These are phyloP conservation scores for Cicer bijugum DNA, from an alignment of 306 rosid species.

Conservation along the genomic window DNA sequence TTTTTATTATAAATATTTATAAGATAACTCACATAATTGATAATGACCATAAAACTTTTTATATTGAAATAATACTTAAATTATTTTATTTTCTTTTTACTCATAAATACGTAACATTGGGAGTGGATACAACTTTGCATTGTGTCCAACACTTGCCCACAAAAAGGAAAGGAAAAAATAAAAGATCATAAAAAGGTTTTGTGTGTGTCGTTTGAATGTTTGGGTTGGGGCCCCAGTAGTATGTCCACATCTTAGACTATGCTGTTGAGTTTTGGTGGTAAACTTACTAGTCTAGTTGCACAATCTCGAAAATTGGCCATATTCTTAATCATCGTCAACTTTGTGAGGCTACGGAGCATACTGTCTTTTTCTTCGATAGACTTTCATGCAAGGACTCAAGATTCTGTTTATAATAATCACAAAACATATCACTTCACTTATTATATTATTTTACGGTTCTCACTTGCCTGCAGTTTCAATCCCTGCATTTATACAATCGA, in stretches of 20 bases:
- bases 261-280: neutral
- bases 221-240: neutral
- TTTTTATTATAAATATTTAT: no score
- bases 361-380: neutral
- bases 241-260: neutral
- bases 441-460: neutral
- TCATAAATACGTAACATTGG: neutral
- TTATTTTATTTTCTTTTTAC: neutral
- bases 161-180: neutral
- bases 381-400: neutral
- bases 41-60: no score
- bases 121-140: constrained; percentile 14
- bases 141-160: constrained; percentile 16
- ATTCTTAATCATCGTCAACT: neutral
- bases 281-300: neutral
- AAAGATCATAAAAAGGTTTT: neutral
- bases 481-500: no score
- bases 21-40: no score
- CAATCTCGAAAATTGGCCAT: constrained; percentile 1
- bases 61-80: no score
- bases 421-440: neutral
- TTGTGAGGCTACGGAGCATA: neutral
- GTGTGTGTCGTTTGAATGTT: constrained; percentile 27
- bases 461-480: no score
- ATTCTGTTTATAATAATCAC: neutral